These are phyloP conservation scores for Aleurites moluccanus DNA, from an alignment of 441 rosid genomes.

Conservation along the genomic window DNA sequence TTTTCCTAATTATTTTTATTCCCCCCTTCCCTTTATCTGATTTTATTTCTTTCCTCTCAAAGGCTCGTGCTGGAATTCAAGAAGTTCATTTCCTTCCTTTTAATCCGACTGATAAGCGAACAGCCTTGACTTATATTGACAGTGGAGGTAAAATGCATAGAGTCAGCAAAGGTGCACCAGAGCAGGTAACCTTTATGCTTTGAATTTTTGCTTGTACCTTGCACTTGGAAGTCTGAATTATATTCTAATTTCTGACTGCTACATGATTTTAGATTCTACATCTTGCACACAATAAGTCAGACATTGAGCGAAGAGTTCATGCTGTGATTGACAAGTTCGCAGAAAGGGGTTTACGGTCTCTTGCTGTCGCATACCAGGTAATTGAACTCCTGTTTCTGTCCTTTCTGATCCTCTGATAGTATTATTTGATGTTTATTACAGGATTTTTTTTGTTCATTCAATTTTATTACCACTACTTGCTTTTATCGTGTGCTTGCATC, in stretches of 20 bases:
- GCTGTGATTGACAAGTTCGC: constrained; percentile 93
- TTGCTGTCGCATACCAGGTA: constrained; percentile 95
- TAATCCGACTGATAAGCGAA: constrained; percentile 94
- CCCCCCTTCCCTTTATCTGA: not conserved
- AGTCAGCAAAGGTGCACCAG: constrained; percentile 99
- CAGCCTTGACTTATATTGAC: constrained; percentile 84
- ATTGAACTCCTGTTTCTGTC: constrained; percentile 10
- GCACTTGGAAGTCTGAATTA: not conserved
- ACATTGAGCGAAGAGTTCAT: constrained; percentile 87
- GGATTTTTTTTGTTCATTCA: not conserved
- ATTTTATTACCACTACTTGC: not conserved
- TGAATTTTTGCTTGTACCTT: not conserved
- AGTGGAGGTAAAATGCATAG: constrained; percentile 83
- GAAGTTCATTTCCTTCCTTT: constrained; percentile 96
- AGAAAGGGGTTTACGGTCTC: constrained; percentile 90
- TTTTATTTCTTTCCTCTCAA: not conserved
- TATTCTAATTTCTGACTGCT: constrained; percentile 21
- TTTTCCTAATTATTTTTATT: not conserved
- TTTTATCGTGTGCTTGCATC: constrained; percentile 5
- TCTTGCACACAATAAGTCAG: constrained; percentile 82
- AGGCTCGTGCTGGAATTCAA: constrained; percentile 94
- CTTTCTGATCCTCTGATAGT: not conserved
- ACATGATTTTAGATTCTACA: constrained; percentile 58
- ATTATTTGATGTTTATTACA: not conserved
- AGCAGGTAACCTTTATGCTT: constrained; percentile 59